Conservation (phyloP, 805 yeast species). For the Suhomyces xylopsoci region DNA sequence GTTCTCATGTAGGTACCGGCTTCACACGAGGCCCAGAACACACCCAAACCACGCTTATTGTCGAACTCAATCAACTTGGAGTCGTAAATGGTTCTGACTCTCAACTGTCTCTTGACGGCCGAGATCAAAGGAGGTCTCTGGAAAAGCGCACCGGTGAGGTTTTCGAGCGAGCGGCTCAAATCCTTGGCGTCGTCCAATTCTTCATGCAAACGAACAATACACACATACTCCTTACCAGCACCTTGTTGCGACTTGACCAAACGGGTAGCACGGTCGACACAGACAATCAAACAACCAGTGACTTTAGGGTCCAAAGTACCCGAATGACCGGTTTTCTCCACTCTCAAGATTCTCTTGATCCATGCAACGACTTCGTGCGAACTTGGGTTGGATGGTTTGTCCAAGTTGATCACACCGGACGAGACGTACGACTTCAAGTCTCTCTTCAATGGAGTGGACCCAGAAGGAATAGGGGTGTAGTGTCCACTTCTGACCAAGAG, state of each 20-base stretch:
- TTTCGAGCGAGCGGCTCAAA: constrained; percentile 82
- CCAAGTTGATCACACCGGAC: constrained; percentile 95
- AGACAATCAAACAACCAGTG: constrained; percentile 97
- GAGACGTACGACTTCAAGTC: constrained; percentile 86
- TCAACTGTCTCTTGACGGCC: constrained; percentile 97
- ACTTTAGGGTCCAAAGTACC: constrained; percentile 99
- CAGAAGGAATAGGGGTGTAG: constrained; percentile 95
- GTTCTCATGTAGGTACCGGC: constrained; percentile 99
- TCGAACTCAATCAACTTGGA: constrained; percentile 94
- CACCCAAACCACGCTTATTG: constrained; percentile 94
- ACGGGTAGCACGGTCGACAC: constrained; percentile 97
- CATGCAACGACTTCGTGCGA: constrained; percentile 99
- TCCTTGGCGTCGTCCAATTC: constrained; percentile 88
- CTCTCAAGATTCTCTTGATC: constrained; percentile 93
- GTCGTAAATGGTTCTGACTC: constrained; percentile 97
- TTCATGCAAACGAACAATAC: constrained; percentile 94
- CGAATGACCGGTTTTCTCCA: constrained; percentile 97
- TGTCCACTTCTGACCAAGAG: constrained; percentile 93
- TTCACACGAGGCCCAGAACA: constrained; percentile 99
- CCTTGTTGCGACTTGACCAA: constrained; percentile 98
- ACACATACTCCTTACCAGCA: constrained; percentile 99
- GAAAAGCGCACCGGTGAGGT: constrained; percentile 96
- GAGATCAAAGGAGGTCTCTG: constrained; percentile 99
- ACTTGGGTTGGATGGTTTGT: constrained; percentile 97
- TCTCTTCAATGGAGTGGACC: constrained; percentile 91